phyloP scores from a whole-genome alignment of 805 yeast species.

The Maudiozyma bulderi region DNA sequence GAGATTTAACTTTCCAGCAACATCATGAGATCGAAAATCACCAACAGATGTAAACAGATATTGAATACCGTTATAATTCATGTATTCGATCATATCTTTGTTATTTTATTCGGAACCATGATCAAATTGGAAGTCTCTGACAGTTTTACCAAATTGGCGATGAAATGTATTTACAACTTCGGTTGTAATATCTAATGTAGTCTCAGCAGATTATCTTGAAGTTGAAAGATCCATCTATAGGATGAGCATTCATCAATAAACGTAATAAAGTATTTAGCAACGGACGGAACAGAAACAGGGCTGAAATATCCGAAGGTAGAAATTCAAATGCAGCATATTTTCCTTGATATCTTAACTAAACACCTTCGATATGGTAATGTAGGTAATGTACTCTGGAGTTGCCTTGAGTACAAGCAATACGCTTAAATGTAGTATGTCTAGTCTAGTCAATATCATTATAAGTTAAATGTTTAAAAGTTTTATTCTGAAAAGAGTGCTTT shows the following conservation, averaged over 20 bases:
- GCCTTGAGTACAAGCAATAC: conserved; percentile 57
- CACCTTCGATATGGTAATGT: conserved; percentile 60
- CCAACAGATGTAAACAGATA: not conserved
- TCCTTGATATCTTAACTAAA: conserved; percentile 36
- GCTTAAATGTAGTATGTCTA: conserved; percentile 48
- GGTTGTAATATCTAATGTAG: not conserved
- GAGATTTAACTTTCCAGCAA: not conserved
- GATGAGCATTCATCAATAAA: not conserved
- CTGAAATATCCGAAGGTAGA: not conserved
- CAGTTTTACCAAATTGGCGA: not conserved
- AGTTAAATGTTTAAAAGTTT: not conserved
- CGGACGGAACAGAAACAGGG: not conserved
- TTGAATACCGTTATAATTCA: not conserved
- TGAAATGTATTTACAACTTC: not conserved
- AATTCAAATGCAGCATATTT: not conserved
- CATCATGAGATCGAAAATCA: not conserved
- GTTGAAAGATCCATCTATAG: not conserved
- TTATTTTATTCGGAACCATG: not conserved
- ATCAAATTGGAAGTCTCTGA: not conserved
- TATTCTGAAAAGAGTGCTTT: not conserved
- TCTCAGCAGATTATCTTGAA: not conserved
- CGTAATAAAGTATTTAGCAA: not conserved
- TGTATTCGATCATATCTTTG: not conserved
- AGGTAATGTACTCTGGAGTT: conserved; percentile 53
- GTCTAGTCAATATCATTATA: conserved; percentile 1